Conservation (phyloP, 768 basidiomycete species). For the Lentinula guzmanii region DNA sequence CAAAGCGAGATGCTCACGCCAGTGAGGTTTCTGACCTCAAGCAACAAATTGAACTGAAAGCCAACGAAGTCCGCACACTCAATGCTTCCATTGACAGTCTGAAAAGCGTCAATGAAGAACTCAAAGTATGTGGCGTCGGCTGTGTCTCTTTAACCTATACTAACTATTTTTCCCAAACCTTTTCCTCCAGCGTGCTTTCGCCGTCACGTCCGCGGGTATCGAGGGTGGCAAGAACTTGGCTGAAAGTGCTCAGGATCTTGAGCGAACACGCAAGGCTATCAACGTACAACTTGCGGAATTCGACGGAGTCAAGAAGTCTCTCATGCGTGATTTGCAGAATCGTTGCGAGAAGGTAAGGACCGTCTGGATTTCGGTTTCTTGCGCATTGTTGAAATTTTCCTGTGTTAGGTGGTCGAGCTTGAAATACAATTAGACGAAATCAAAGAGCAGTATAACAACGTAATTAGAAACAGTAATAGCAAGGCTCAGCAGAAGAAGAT, state of each 20-base stretch:
- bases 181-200: constrained; percentile 78
- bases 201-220: constrained; percentile 94
- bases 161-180: not conserved
- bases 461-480: constrained; percentile 96
- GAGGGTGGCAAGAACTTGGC: constrained; percentile 96
- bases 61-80: constrained; percentile 77
- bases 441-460: constrained; percentile 98
- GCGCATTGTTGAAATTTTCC: constrained; percentile 4
- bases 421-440: constrained; percentile 99
- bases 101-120: constrained; percentile 95
- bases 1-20: constrained; percentile 85
- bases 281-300: constrained; percentile 98
- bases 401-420: constrained; percentile 85
- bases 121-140: constrained; percentile 62
- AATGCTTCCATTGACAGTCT: constrained; percentile 86
- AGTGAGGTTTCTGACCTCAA: constrained; percentile 82
- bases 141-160: not conserved
- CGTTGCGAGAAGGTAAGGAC: constrained; percentile 90
- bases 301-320: constrained; percentile 96
- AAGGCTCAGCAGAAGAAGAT: constrained; percentile 99
- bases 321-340: constrained; percentile 98
- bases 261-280: constrained; percentile 93
- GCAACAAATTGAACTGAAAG: constrained; percentile 82
- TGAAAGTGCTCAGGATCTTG: constrained; percentile 95
- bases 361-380: constrained; percentile 9